phyloP scores from a whole-genome alignment of 768 basidiomycete genomes.

The Suillus subaureus region DNA sequence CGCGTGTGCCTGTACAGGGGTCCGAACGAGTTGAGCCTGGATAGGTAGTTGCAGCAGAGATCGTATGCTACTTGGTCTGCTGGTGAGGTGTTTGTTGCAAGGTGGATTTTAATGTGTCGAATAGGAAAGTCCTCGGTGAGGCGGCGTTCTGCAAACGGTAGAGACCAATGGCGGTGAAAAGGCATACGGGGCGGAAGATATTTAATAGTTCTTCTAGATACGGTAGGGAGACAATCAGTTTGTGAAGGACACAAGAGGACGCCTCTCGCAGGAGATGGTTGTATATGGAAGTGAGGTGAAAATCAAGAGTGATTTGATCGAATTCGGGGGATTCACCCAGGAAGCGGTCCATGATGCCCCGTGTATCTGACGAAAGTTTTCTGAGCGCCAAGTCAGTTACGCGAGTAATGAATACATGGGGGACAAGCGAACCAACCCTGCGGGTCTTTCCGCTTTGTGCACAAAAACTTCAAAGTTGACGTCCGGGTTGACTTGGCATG shows the following conservation, averaged over 20 bases:
- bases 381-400: constrained; percentile 39
- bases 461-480: constrained; percentile 90
- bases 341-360: constrained; percentile 82
- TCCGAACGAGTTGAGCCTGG: too few species aligned
- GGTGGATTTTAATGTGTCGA: too few species aligned
- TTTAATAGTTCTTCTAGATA: constrained; percentile 88
- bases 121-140: too few species aligned
- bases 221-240: constrained; percentile 81
- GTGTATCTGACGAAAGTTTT: constrained; percentile 90
- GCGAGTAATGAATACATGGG: background rate
- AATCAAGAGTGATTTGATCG: too few species aligned
- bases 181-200: too few species aligned
- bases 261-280: constrained; percentile 92
- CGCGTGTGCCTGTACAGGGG: too few species aligned
- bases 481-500: constrained; percentile 72
- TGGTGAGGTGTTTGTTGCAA: too few species aligned
- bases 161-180: too few species aligned
- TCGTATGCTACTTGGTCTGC: too few species aligned
- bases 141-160: too few species aligned
- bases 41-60: too few species aligned
- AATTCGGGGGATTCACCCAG: constrained; percentile 74
- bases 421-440: constrained; percentile 64
- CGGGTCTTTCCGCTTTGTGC: constrained; percentile 92
- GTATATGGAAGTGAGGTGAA: constrained; percentile 90
- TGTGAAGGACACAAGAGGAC: constrained; percentile 87